A percentile compares a stretch with the other conserved stretches of the same genome.
These are phyloP conservation scores for Populus deltoides DNA, from an alignment of 345 rosid species.

Conservation along the genomic window DNA sequence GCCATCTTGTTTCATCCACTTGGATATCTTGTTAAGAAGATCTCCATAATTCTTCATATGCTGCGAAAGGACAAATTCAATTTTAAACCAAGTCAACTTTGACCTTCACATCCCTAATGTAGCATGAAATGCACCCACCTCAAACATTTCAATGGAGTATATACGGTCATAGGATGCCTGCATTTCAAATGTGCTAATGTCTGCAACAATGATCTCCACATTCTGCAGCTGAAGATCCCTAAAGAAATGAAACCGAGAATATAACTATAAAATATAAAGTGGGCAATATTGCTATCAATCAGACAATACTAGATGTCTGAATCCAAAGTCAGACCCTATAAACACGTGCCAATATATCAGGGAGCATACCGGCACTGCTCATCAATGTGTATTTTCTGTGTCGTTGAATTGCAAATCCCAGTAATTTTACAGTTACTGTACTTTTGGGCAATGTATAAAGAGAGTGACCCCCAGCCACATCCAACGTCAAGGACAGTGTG, in stretches of 20 bases:
- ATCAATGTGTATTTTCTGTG: constrained; percentile 64
- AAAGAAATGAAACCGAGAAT: neutral
- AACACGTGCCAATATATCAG: neutral
- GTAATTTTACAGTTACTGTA: constrained; percentile 63
- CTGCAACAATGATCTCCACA: constrained; percentile 74
- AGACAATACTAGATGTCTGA: neutral
- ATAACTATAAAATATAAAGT: neutral
- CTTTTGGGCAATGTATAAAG: constrained; percentile 64
- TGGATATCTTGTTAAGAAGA: constrained; percentile 72
- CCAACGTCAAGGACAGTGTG: constrained; percentile 79
- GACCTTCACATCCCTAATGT: neutral
- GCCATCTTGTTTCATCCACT: constrained; percentile 80
- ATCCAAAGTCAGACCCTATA: neutral
- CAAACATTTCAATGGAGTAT: constrained; percentile 84
- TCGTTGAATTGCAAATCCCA: constrained; percentile 80
- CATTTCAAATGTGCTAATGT: constrained; percentile 75
- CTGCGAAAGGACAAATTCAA: constrained; percentile 27
- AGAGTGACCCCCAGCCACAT: constrained; percentile 92
- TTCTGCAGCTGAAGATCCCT: constrained; percentile 63
- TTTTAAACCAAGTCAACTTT: neutral
- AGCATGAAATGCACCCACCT: constrained; percentile 39
- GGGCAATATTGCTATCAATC: too few relatives aligned
- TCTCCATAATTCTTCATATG: constrained; percentile 83
- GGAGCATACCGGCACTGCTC: constrained; percentile 58
- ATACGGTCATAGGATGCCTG: constrained; percentile 64